phyloP scores from a whole-genome alignment of 768 basidiomycete genomes.

The Lactarius vividus region DNA sequence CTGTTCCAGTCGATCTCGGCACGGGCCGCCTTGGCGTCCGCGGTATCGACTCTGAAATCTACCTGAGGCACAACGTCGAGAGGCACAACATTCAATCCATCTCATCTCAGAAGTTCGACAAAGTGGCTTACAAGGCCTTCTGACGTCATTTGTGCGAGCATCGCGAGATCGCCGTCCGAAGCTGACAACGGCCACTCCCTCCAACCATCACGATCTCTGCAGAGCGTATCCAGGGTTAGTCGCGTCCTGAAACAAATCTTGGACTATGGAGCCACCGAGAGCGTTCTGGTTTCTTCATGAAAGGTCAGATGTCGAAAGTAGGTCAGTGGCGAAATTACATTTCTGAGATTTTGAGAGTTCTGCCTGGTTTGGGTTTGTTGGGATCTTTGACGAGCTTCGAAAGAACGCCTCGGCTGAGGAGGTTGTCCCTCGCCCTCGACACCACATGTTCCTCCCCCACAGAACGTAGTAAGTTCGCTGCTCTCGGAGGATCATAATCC shows the following conservation, averaged over 20 bases:
- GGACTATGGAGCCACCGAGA: slow-evolving; percentile 59
- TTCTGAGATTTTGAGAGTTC: slow-evolving; percentile 76
- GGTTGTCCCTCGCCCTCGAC: slow-evolving; percentile 51
- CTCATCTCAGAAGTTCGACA: not conserved
- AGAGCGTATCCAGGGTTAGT: slow-evolving; percentile 56
- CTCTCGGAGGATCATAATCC: slow-evolving; percentile 59
- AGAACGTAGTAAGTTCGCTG: slow-evolving; percentile 52
- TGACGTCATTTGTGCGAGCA: slow-evolving; percentile 77
- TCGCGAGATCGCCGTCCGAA: slow-evolving; percentile 77
- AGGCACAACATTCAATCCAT: slow-evolving; percentile 8
- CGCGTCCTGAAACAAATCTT: slow-evolving; percentile 73
- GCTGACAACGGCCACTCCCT: slow-evolving; percentile 79
- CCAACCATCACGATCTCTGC: slow-evolving; percentile 50
- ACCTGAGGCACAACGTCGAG: slow-evolving; percentile 43
- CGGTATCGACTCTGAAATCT: slow-evolving; percentile 68
- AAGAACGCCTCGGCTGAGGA: slow-evolving; percentile 63
- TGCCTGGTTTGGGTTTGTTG: slow-evolving; percentile 63
- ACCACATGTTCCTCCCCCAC: slow-evolving; percentile 60
- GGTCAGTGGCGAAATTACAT: slow-evolving; percentile 37
- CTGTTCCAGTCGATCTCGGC: slow-evolving; percentile 76
- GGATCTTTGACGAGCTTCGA: slow-evolving; percentile 65
- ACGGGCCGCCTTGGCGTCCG: slow-evolving; percentile 54
- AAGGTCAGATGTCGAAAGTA: not conserved
- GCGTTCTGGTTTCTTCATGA: slow-evolving; percentile 60
- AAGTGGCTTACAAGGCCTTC: slow-evolving; percentile 57